Percentiles rank a stretch among this genome's conserved stretches.
Conservation (phyloP, 148 eudicot species). For the Rhododendron ovatum region DNA sequence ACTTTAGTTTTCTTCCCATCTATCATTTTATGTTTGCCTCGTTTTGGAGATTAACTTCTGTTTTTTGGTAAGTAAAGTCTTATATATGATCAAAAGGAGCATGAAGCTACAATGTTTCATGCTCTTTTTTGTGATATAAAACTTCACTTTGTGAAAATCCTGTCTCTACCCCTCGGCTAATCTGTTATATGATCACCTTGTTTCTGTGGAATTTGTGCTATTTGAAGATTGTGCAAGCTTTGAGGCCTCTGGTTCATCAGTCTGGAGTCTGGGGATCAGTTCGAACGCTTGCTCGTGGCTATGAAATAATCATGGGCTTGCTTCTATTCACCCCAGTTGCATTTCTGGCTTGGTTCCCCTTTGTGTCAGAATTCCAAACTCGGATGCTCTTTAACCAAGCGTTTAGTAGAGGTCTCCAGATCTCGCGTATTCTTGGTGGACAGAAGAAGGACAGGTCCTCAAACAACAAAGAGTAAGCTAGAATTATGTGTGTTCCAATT, state of each 20-base stretch:
- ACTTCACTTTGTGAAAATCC: not conserved
- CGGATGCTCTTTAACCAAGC: constrained; percentile 81
- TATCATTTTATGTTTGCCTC: not conserved
- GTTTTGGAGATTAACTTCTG: not conserved
- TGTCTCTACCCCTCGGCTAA: not conserved
- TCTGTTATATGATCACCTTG: not conserved
- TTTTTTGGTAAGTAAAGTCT: too few relatives aligned
- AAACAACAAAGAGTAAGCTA: constrained; percentile 32
- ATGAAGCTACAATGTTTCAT: too few relatives aligned
- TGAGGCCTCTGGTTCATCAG: constrained; percentile 28
- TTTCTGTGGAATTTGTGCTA: not conserved
- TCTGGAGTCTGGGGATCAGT: constrained; percentile 49
- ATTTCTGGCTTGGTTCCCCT: constrained; percentile 70
- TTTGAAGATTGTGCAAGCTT: constrained; percentile 56
- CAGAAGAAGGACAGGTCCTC: constrained; percentile 45
- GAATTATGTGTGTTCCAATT: not conserved
- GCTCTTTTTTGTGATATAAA: too few relatives aligned
- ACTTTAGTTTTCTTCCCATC: not conserved
- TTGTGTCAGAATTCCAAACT: constrained; percentile 74
- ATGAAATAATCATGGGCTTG: constrained; percentile 62
- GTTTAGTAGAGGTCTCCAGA: constrained; percentile 67
- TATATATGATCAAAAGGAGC: too few relatives aligned
- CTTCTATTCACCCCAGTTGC: constrained; percentile 59
- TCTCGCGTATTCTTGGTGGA: constrained; percentile 71
- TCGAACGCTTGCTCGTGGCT: constrained; percentile 49